A percentile compares a stretch with the other conserved stretches of the same genome.
Conservation (phyloP, 2,329 filamentous ascomycete genomes). For the Canariomyces notabilis region DNA sequence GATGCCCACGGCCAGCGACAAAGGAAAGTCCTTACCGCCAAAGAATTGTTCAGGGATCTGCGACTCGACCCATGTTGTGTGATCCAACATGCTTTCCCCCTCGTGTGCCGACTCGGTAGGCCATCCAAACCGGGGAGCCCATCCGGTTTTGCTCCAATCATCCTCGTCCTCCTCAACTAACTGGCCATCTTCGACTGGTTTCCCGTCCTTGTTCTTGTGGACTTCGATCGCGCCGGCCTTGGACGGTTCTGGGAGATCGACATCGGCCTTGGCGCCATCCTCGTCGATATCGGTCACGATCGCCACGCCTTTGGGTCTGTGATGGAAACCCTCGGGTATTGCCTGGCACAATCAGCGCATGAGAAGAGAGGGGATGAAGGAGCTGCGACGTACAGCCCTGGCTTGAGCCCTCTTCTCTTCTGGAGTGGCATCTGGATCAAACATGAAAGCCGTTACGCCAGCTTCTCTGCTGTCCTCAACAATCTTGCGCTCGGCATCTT, state of each 20-base stretch:
- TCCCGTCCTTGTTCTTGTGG: constrained; percentile 44
- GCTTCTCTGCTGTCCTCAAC: constrained; percentile 73
- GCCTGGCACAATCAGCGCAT: constrained; percentile 39
- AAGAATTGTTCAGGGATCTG: constrained; percentile 85
- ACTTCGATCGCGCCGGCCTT: constrained; percentile 63
- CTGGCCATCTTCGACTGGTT: constrained; percentile 44
- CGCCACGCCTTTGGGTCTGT: constrained; percentile 58
- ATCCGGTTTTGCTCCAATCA: constrained; percentile 64
- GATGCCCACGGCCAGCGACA: background rate
- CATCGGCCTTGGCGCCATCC: constrained; percentile 61
- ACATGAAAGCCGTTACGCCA: constrained; percentile 75
- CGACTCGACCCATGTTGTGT: constrained; percentile 80
- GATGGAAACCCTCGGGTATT: constrained; percentile 60
- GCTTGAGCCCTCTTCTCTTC: constrained; percentile 82
- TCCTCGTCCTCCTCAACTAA: constrained; percentile 51
- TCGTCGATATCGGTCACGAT: constrained; percentile 76
- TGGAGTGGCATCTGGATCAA: constrained; percentile 77
- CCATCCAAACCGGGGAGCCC: constrained; percentile 81
- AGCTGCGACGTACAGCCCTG: constrained; percentile 56
- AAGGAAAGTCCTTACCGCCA: constrained; percentile 56
- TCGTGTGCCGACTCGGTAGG: constrained; percentile 52
- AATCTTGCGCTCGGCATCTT: constrained; percentile 68
- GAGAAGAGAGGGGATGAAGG: background rate
- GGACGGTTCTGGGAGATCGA: constrained; percentile 71
- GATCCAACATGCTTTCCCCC: constrained; percentile 71